Evolutionary conservation across 148 eudicot genomes (phyloP).

Genomic region (Selenicereus undatus): DNA sequence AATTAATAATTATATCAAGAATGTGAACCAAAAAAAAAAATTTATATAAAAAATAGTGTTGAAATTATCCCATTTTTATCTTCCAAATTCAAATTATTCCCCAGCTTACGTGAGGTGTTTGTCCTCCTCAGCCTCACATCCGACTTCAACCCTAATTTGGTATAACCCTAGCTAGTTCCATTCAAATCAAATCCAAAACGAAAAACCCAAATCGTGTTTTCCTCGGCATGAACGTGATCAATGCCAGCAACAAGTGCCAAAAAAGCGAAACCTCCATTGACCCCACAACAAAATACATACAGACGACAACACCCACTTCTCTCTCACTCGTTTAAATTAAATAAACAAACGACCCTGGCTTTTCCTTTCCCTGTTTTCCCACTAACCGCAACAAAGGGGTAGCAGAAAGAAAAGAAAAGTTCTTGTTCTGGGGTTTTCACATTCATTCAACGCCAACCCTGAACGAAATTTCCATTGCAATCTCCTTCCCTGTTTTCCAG

Average conservation of each 20-base stretch:
- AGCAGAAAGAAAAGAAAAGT: neutral
- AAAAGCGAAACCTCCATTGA: neutral
- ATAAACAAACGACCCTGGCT: neutral
- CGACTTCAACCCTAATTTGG: neutral
- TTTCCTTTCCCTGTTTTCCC: conserved; percentile 1
- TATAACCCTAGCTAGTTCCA: neutral
- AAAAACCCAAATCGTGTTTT: neutral
- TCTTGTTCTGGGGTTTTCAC: neutral
- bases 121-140: neutral
- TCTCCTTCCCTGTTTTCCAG: neutral
- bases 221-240: neutral
- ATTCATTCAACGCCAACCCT: neutral
- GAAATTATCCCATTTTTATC: no score
- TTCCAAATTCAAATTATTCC: neutral
- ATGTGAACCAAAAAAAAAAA: no score
- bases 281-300: no score
- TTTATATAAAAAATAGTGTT: no score
- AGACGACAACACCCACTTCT: neutral
- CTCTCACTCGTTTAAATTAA: neutral
- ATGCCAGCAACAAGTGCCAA: neutral
- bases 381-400: neutral
- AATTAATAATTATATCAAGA: no score
- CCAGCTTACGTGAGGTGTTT: neutral
- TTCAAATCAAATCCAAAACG: neutral
- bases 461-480: neutral